Evolutionary conservation across 2,329 filamentous ascomycete species (phyloP), one percentile per base, ranked within the genome.

Genomic region (Trichothecium sympodiale): DNA sequence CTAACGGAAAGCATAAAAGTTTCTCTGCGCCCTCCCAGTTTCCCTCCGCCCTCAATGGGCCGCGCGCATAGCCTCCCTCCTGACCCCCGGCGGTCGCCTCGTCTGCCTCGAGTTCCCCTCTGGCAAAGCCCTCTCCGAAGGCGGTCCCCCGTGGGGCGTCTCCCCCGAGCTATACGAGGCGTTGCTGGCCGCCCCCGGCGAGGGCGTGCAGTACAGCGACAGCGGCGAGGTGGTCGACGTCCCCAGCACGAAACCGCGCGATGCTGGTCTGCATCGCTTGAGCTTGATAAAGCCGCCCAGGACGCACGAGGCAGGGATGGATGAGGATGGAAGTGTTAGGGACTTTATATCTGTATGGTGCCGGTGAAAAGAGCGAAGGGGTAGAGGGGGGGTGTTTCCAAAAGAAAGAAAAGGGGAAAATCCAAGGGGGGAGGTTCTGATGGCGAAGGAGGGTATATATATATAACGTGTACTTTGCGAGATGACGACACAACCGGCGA

Each of bases 41-140:
- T 54, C 59, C 2, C 55, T 65, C 35, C 65, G 75, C 15, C 60
- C 65, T 3, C 51, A 50, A 15, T 80, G 74, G 75, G 67, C 73
- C 10, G 53, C 54, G 37, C 60, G 71, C 37, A 70, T 73, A 55
- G 46, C 57, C 12, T 51, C 65, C 28, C 60, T 79, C 28, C 59
- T 80, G 20, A 45, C 56, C 15, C 61, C 62, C 5, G 52, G 46
- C 17, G 73, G 74, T 16, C 60, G 66, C 27, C 59, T 80, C 17
- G 52, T 80, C 35, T 79, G 75, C 57, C 69, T 94, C 41, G 85
- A 94, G 53, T 93, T 82, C 53, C 86, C 86, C 8, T 76, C 80
- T 1, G 69, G 74, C 41, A 91, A 88, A 54, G 67, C 74, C 29
- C 69, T 79, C 8, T 64, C 64, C 9, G 65, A 69, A 8, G 67